Evolutionary conservation across 345 rosid genomes (phyloP), one percentile per base, ranked within the genome.

Genomic region (Sonneratia caseolaris): DNA sequence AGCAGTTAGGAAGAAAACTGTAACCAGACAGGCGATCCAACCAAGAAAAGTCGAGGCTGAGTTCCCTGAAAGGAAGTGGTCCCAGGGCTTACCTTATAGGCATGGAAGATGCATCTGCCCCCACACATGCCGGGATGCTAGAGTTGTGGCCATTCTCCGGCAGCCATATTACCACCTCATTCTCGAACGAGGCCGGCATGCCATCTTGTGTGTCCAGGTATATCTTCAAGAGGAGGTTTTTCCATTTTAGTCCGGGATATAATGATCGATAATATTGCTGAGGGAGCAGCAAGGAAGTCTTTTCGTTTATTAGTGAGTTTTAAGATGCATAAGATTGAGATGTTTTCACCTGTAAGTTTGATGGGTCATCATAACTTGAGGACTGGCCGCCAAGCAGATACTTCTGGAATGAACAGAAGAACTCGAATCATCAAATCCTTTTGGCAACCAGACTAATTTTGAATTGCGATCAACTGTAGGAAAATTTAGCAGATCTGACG

Each of bases 171-270:
- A 43, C 70, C 49, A 68, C 36, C 24, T 68, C 70, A 45, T 68
- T 68, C 9, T 68, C 70, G 70, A 68, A 68, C 36, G 70, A 68
- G 6, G 70, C 8, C 9, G 70, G 48, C 12, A 68, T 19, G 16
- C 70, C 70, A 10, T 68, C 70, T 68, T 68, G 70, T 45, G 70
- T 14, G 56, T 68, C 55, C 18, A 68, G 55, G 70, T 68, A 68
- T 27, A 68, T 68, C 70, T 68, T 15, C 37, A 68, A 45, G n/a
- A 12, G 27, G 37, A 37, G 22, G 22, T 0, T 53, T 53, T 53
- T 36, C 45, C 43, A 2, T 37, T 35, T 16, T 6, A 65, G 38
- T 65, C 45, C 43, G 13, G 24, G 3, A 0, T 16, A 37, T 3
- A 0, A 35, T 7, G 19, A 37, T 66, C 13, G 38, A 37, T 38